Conservation (phyloP, 2,329 filamentous ascomycete genomes). For the Epichloe hybrida region DNA sequence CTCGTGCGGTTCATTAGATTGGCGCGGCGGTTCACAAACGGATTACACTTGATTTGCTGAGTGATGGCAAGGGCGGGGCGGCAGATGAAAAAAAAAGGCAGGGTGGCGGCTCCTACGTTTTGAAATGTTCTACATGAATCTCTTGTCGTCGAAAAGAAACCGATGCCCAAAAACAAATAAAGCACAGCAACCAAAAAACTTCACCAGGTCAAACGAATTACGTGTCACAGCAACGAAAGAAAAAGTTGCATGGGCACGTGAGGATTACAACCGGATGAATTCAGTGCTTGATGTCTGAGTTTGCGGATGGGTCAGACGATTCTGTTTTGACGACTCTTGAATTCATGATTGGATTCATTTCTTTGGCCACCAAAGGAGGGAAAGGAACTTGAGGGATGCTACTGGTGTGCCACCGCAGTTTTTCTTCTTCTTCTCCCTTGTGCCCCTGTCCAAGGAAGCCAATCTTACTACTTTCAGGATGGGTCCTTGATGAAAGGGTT, state of each 20-base stretch:
- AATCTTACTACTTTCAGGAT: slow-evolving; percentile 4
- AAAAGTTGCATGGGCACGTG: background rate
- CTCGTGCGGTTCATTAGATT: slow-evolving; percentile 41
- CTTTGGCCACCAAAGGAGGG: background rate
- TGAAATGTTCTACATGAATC: slow-evolving; percentile 22
- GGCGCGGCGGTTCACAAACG: slow-evolving; percentile 36
- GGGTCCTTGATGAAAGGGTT: slow-evolving; percentile 1
- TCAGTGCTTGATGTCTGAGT: background rate
- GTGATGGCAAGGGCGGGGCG: slow-evolving; percentile 29
- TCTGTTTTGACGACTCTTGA: background rate
- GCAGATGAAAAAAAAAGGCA: slow-evolving; percentile 11
- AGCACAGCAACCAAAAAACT: slow-evolving; percentile 15
- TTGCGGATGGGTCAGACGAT: background rate
- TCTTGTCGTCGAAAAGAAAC: slow-evolving; percentile 15
- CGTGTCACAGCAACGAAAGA: background rate
- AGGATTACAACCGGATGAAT: background rate
- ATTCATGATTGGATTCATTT: background rate
- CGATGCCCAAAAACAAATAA: slow-evolving; percentile 19
- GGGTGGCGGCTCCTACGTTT: slow-evolving; percentile 19
- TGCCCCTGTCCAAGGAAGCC: slow-evolving; percentile 3
- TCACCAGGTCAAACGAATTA: background rate
- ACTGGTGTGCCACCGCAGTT: background rate
- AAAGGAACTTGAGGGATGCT: background rate
- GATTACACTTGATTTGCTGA: slow-evolving; percentile 36
- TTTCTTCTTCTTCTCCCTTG: background rate